Percentiles rank a stretch among this genome's conserved stretches.
phyloP scores from a whole-genome alignment of 2,329 filamentous ascomycete genomes.

The Penicillium sp. region DNA sequence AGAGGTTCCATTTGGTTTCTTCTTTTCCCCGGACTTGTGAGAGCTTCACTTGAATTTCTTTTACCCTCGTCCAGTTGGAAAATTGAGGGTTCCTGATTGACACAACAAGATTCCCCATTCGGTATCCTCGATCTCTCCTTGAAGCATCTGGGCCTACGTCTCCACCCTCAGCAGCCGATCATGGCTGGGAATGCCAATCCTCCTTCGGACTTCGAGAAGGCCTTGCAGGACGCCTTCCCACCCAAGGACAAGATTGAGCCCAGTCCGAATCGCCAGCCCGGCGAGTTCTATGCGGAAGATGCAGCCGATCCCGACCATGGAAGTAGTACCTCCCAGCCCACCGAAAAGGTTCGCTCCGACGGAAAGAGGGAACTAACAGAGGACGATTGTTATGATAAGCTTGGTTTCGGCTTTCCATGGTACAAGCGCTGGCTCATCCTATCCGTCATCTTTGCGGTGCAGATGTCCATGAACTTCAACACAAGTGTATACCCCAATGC shows the following conservation, averaged over 20 bases:
- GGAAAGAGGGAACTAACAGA: conserved; percentile 32
- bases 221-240: neutral
- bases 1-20: too few species aligned
- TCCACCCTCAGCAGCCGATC: neutral
- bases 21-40: too few species aligned
- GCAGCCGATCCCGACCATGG: neutral
- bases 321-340: neutral
- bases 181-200: neutral
- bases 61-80: too few species aligned
- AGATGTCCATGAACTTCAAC: conserved; percentile 70
- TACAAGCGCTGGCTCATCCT: conserved; percentile 67
- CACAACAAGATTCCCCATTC: too few species aligned
- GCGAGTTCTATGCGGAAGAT: neutral
- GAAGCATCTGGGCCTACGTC: too few species aligned
- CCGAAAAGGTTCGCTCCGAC: neutral
- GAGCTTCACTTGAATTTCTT: too few species aligned
- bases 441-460: conserved; percentile 62
- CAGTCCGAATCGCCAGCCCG: neutral
- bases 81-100: too few species aligned
- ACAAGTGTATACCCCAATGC: conserved; percentile 63
- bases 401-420: conserved; percentile 54
- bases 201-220: neutral
- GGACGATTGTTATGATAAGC: conserved; percentile 56
- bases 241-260: neutral
- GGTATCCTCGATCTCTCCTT: too few species aligned